Percentiles rank a stretch among this genome's conserved stretches.
Conservation (phyloP, 106 monocot species). For the Cymbidium sinense region DNA sequence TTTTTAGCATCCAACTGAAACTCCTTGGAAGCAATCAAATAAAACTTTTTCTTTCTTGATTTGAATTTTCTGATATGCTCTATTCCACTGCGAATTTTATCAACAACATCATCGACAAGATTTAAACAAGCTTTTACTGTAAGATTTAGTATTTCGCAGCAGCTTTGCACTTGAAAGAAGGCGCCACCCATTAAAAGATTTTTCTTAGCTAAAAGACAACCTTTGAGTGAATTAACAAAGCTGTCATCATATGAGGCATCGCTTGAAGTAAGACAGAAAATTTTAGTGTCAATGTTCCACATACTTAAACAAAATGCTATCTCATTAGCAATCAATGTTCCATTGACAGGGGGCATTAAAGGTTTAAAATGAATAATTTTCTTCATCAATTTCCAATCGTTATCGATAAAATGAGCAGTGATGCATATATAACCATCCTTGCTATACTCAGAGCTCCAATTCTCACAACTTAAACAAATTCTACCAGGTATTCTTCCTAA, state of each 20-base stretch:
- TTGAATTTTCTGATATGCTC: background rate
- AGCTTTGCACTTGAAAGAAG: slow-evolving; percentile 17
- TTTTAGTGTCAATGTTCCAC: slow-evolving; percentile 8
- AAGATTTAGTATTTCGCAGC: slow-evolving; percentile 11
- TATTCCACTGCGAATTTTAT: slow-evolving; percentile 10
- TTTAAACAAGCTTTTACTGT: slow-evolving; percentile 12
- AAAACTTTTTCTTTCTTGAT: slow-evolving; percentile 12
- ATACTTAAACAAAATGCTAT: slow-evolving; percentile 2
- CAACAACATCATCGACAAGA: slow-evolving; percentile 6
- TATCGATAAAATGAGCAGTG: slow-evolving; percentile 7
- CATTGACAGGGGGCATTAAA: slow-evolving; percentile 1
- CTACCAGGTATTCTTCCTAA: slow-evolving; percentile 2
- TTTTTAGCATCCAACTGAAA: slow-evolving; percentile 6
- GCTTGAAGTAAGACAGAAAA: slow-evolving; percentile 5
- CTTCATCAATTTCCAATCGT: slow-evolving; percentile 3
- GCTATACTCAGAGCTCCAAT: slow-evolving; percentile 4
- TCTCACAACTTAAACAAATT: slow-evolving; percentile 8
- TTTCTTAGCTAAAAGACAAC: background rate
- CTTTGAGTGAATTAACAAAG: background rate
- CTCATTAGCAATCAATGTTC: slow-evolving; percentile 2
- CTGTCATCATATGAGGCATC: slow-evolving; percentile 1
- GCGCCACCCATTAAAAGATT: background rate
- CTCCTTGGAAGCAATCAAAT: slow-evolving; percentile 11
- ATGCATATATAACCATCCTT: slow-evolving; percentile 4
- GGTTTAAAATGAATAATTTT: slow-evolving; percentile 7